Conservation (phyloP, 257 asterid genomes). For the Fraxinus excelsior region DNA sequence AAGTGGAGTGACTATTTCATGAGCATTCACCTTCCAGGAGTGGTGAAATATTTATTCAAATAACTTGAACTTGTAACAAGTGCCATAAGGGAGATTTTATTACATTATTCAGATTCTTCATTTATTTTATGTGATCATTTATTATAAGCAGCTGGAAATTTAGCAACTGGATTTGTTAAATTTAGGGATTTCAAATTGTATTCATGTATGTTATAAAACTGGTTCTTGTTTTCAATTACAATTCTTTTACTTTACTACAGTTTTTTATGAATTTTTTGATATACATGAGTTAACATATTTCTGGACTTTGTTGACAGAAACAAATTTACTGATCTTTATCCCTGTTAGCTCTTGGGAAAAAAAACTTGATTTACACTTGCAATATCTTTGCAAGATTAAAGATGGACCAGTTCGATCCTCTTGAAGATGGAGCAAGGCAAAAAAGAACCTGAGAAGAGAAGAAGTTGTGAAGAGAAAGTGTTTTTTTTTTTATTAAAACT, state of each 20-base stretch:
- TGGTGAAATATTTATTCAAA: slow-evolving; percentile 67
- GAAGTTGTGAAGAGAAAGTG: no score
- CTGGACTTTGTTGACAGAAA: no score
- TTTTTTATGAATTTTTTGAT: no score
- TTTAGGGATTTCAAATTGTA: neutral
- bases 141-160: neutral
- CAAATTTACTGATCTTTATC: no score
- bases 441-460: no score
- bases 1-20: slow-evolving; percentile 80
- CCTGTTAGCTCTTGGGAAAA: no score
- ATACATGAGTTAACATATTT: no score
- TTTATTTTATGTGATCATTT: neutral
- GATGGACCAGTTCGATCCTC: no score
- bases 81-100: neutral
- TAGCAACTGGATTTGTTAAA: neutral
- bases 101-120: neutral
- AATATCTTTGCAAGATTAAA: no score
- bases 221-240: neutral
- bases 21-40: slow-evolving; percentile 74
- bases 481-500: no score
- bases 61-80: slow-evolving; percentile 23
- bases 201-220: neutral
- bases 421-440: no score
- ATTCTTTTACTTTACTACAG: neutral
- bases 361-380: no score